A percentile compares a stretch with the other conserved stretches of the same genome.
Evolutionary conservation across 768 basidiomycete species (phyloP).

Genomic region (Termitomyces sp.): DNA sequence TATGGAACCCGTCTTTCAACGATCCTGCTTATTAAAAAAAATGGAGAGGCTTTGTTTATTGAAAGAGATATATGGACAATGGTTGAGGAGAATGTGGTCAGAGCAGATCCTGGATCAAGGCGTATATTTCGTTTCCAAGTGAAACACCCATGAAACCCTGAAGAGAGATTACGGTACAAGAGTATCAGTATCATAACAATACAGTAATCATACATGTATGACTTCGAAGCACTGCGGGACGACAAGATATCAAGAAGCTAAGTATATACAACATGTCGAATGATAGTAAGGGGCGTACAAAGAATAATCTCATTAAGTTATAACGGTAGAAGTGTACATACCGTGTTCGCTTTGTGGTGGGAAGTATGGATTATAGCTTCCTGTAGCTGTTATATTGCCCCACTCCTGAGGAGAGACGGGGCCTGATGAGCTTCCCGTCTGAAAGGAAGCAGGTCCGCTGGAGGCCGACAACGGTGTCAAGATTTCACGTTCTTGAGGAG

Average conservation of each 20-base stretch:
- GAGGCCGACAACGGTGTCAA: slow-evolving; percentile 48
- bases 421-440: slow-evolving; percentile 30
- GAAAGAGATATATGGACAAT: slow-evolving; percentile 68
- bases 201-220: slow-evolving; percentile 6
- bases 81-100: slow-evolving; percentile 31
- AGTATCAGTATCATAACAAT: slow-evolving; percentile 16
- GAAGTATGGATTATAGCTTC: slow-evolving; percentile 67
- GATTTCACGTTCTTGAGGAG: slow-evolving; percentile 60
- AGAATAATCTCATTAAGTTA: slow-evolving; percentile 32
- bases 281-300: neutral
- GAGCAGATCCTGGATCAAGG: slow-evolving; percentile 35
- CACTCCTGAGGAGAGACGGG: slow-evolving; percentile 57
- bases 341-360: slow-evolving; percentile 47
- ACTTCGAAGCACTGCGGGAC: neutral
- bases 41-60: slow-evolving; percentile 57
- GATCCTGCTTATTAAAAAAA: slow-evolving; percentile 56
- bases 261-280: slow-evolving; percentile 3
- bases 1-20: slow-evolving; percentile 76
- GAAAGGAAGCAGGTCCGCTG: slow-evolving; percentile 41
- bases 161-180: slow-evolving; percentile 13
- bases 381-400: slow-evolving; percentile 43
- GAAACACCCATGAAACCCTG: slow-evolving; percentile 8
- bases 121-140: slow-evolving; percentile 48
- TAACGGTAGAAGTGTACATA: slow-evolving; percentile 54
- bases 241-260: slow-evolving; percentile 15